A percentile compares a stretch with the other conserved stretches of the same genome.
Evolutionary conservation across 2,329 filamentous ascomycete genomes (phyloP).

Genomic region (Fusarium decemcellulare): DNA sequence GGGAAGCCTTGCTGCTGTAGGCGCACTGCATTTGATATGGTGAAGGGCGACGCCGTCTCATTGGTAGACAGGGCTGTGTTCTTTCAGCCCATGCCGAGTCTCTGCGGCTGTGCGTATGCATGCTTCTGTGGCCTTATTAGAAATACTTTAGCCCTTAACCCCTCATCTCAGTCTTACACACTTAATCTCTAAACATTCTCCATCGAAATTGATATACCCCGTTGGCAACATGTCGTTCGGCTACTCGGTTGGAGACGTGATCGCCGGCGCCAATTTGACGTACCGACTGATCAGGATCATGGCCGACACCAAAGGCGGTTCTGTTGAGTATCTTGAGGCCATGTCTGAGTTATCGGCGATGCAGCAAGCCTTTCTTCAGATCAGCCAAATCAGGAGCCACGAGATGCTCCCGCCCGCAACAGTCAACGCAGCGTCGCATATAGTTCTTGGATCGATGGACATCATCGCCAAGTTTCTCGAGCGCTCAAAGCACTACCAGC

Average conservation of each 20-base stretch:
- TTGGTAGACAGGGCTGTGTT: no score
- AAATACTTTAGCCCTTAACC: no score
- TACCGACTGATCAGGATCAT: conserved; percentile 7
- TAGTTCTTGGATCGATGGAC: conserved; percentile 8
- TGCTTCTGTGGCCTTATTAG: no score
- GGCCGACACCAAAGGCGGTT: conserved; percentile 10
- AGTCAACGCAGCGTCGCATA: conserved; percentile 10
- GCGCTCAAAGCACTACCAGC: conserved; percentile 4
- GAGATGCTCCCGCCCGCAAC: conserved; percentile 2
- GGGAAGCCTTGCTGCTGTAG: no score
- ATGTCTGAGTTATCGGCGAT: conserved; percentile 6
- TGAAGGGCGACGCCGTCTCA: no score
- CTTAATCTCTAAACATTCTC: no score
- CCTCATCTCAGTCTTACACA: no score
- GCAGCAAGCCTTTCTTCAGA: conserved; percentile 12
- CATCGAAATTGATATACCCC: no score
- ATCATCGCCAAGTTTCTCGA: conserved; percentile 11
- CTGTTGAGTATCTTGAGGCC: conserved; percentile 6
- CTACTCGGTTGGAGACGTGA: conserved; percentile 50
- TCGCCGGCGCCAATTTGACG: conserved; percentile 9
- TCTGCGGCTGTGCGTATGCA: no score
- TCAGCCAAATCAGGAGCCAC: conserved; percentile 12
- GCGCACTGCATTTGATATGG: no score
- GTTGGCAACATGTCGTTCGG: conserved; percentile 57
- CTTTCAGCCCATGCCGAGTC: no score